A percentile compares a stretch with the other conserved stretches of the same genome.
Conservation (phyloP, 371 early-diverging fungal genomes). For the Blastocladiella emersonii region DNA sequence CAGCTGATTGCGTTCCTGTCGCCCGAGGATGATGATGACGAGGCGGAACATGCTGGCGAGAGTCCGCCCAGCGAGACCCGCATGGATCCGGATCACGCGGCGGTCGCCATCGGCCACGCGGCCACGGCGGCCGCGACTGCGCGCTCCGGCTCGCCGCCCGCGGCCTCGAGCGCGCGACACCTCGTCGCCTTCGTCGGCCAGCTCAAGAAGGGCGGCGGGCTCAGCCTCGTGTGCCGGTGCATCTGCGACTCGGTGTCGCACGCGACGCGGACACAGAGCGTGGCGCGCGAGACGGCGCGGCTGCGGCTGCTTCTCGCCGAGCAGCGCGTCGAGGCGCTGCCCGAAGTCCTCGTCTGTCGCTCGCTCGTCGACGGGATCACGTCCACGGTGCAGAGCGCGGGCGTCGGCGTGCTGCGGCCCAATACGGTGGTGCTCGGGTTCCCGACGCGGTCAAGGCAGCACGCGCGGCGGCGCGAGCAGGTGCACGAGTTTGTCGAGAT, state of each 20-base stretch:
- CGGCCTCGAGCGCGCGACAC: background rate
- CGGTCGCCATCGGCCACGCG: too few species aligned
- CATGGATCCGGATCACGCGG: too few species aligned
- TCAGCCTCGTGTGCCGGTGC: conserved; percentile 8
- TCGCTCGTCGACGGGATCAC: conserved; percentile 10
- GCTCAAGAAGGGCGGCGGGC: conserved; percentile 15
- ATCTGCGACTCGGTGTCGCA: background rate
- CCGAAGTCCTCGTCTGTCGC: conserved; percentile 12
- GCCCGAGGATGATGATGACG: conserved; percentile 3
- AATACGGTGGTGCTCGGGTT: conserved; percentile 21
- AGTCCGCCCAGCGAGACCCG: too few species aligned
- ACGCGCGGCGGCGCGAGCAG: background rate
- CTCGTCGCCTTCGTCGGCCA: conserved; percentile 13
- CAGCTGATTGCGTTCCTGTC: conserved; percentile 16
- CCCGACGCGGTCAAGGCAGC: conserved; percentile 6
- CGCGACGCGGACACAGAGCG: background rate
- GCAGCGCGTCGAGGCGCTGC: conserved; percentile 13
- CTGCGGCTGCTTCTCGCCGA: conserved; percentile 5
- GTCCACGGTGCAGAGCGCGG: conserved; percentile 14
- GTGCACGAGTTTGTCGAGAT: conserved; percentile 10
- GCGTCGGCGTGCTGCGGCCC: conserved; percentile 18
- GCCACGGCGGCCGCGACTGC: background rate
- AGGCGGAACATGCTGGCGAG: too few species aligned
- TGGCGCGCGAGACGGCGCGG: background rate
- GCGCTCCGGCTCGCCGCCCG: background rate